Base-by-base conservation (phyloP, 306 rosid species). In the Parietaria judaica region DNA sequence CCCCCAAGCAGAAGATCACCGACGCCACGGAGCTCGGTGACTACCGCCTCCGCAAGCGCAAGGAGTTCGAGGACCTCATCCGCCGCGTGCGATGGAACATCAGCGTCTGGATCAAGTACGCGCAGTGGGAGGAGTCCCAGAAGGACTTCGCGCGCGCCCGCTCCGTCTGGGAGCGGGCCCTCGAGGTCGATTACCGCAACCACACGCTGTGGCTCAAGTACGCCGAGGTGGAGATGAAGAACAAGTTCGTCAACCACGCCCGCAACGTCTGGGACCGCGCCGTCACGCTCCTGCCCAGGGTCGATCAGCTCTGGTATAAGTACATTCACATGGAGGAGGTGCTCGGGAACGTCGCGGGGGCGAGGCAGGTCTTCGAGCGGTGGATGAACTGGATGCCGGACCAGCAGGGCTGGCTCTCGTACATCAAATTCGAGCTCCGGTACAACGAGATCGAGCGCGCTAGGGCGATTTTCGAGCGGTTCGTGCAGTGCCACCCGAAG, bases 371-470 rank as follows among this genome's bases (percentile, higher is more conserved):
- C 51, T 91, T 85, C 9, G 95, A 91, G 79, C 56, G 96, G 60
- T 91, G 98, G 98, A 88, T 91, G 98, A 71, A 74, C 35, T 91
- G 96, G 96, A 78, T 70, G 84, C 97, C 92, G 0, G 97, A 88
- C 71, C 89, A 82, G 66, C 96, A 88, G 47, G 92, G 95, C 3
- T 88, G 96, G 95, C 86, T 83, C 7, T 88, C 95, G 14, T 88
- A 74, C 63, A 80, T 91, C 13, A 91, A 91, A 62, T 91, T 91
- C 48, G 95, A 92, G 69, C 72, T 92, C 0, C 75, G 98, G 9
- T 82, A 92, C 65, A 86, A 80, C 16, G 98, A 92, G 55, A 76
- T 88, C n/a, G 95, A 88, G 46, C 86, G 96, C 0, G 98, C 95
- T 4, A 71, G 96, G 56, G 79, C 63, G 17, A 83, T 91, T 15